Evolutionary conservation across 257 asterid species (phyloP), one percentile per base, ranked within the genome.

Genomic region (Solanum corneliomulleri): DNA sequence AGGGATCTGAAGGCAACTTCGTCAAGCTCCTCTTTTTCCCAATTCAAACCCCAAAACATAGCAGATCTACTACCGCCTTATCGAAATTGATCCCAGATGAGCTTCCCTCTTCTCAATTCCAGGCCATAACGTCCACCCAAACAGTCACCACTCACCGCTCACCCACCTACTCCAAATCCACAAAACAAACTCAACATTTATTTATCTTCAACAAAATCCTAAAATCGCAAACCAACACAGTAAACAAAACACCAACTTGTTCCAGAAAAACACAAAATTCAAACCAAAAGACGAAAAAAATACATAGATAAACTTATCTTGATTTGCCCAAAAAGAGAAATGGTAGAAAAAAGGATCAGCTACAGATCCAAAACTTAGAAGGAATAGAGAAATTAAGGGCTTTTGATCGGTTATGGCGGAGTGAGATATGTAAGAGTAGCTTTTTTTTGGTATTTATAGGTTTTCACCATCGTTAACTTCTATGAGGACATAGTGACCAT

Each of bases 1-100:
- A 95, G 35, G 97, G 96, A 91, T 93, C 96, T 31, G 21, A 52
- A 11, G 96, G 98, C 89, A 96, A 91, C 87, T 88, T 93, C 90
- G 80, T 76, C 45, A 69, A 47, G 14, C 41, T 86, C 78, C 35
- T 71, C 88, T 56, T 70, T 47, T 49, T 80, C 87, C 83, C 35
- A 82, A 77, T 25, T 71, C 60, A 49, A 49, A 49, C 60, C 23
- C 60, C 60, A 23, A 72, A 75, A 89, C 84, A 76, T 49, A 49
- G 21, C 21, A 71, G 75, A 88, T 52, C 88, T 88, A n/a, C n/a
- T n/a, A 83, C 82, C 85, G 58, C 90, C 60, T 47, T 88, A 86
- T 84, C 91, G 85, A 87, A 78, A 86, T 86, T 81, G 25, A 84
- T 58, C 78, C 84, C 87, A 72, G 66, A 69, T 41, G 58, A 87